Percentiles rank a stretch among this genome's conserved stretches.
phyloP scores from a whole-genome alignment of 2,329 filamentous ascomycete genomes.

The Xylariaceae sp. region DNA sequence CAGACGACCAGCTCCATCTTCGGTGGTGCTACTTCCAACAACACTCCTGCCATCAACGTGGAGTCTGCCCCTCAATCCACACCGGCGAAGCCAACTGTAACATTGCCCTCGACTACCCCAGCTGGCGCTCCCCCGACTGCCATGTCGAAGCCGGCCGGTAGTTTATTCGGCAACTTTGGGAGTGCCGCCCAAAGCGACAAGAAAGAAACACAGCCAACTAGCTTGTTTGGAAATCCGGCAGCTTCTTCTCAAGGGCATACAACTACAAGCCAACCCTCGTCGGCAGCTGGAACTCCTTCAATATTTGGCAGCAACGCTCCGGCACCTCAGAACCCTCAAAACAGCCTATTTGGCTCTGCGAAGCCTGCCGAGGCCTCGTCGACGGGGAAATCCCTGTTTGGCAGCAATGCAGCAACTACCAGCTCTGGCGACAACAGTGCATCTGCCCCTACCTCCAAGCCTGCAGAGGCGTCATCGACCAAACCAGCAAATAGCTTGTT shows the following conservation, averaged over 20 bases:
- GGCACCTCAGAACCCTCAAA: constrained; percentile 5
- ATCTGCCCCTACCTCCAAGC: constrained; percentile 16
- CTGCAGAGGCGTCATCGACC: constrained; percentile 15
- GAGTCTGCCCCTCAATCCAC: constrained; percentile 25
- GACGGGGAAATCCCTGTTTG: too few species aligned
- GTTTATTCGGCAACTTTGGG: constrained; percentile 30
- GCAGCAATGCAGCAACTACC: constrained; percentile 6
- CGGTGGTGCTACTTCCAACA: constrained; percentile 10
- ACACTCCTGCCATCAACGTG: constrained; percentile 12
- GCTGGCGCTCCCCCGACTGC: constrained; percentile 45
- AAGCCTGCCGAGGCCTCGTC: too few species aligned
- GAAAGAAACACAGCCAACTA: constrained; percentile 12
- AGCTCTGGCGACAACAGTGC: constrained; percentile 16
- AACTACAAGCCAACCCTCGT: constrained; percentile 24
- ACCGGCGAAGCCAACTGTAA: constrained; percentile 40
- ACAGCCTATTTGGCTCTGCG: constrained; percentile 14
- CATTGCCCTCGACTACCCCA: constrained; percentile 46
- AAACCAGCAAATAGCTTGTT: constrained; percentile 20
- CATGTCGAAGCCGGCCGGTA: constrained; percentile 21
- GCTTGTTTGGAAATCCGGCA: constrained; percentile 13
- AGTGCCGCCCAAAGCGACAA: constrained; percentile 28
- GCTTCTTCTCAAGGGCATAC: constrained; percentile 11
- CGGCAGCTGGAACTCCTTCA: constrained; percentile 14
- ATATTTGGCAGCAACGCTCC: constrained; percentile 14
- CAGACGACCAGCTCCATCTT: constrained; percentile 15